Evolutionary conservation across 345 rosid species (phyloP), one percentile per base, ranked within the genome.

Genomic region (Crucihimalaya himalaica): DNA sequence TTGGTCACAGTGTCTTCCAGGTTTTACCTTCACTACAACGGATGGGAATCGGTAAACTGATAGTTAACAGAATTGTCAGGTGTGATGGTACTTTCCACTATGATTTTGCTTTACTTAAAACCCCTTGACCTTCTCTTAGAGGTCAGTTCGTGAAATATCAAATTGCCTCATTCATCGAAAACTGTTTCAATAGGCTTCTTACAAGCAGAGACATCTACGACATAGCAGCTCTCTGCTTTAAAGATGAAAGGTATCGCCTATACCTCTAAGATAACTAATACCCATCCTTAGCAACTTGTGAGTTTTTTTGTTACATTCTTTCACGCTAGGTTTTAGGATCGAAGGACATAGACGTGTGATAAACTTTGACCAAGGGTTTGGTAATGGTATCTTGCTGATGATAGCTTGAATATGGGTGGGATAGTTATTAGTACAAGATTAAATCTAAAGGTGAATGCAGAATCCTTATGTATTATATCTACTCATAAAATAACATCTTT

Each of bases 161-260:
- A 34, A 35, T 28, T 62, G 43, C 27, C 46, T 59, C 13, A 35
- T 40, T n/a, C 13, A 58, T 25, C 0, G 8, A 8, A 61, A 57
- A 68, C 77, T 71, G 57, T 51, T 48, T 57, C 47, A 73, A 66
- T 86, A 88, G 96, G 80, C 81, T 80, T 62, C 88, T 94, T 64
- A 86, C 87, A 42, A 76, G 80, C 66, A 83, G 79, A 80, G 95
- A 83, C 35, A 84, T 91, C 57, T 88, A 89, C 35, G 98, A 89
- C 91, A 91, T 89, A 76, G 82, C 90, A 39, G 92, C 96, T 59
- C 93, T 94, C 56, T 91, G 97, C 85, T 81, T 91, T 7, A 81
- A 84, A 43, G 60, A 84, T 15, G 89, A 91, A 84, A 89, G 97
- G 97, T 91, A 71, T 25, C 0, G 11, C 12, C 23, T 69, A 54